These are phyloP conservation scores for Botryobasidium botryosum DNA, from an alignment of 768 basidiomycete species.

Conservation along the genomic window DNA sequence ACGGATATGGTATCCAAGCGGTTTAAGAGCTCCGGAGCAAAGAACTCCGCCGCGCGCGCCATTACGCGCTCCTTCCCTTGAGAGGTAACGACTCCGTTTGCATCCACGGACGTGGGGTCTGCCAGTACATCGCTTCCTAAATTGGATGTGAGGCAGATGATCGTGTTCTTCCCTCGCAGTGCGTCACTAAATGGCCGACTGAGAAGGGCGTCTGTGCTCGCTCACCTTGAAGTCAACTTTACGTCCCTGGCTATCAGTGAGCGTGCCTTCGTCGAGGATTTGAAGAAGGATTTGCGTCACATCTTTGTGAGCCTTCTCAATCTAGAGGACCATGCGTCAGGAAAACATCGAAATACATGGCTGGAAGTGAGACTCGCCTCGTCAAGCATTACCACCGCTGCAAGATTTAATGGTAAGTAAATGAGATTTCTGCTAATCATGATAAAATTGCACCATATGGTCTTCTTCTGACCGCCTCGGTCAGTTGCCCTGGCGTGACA, in stretches of 20 bases:
- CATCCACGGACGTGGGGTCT: constrained; percentile 41
- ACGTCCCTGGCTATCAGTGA: constrained; percentile 84
- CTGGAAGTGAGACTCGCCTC: constrained; percentile 19
- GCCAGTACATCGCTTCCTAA: constrained; percentile 69
- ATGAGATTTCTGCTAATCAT: neutral
- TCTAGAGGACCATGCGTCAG: constrained; percentile 11
- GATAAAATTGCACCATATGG: constrained; percentile 30
- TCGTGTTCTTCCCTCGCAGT: constrained; percentile 45
- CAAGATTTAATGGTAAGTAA: neutral
- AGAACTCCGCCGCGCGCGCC: constrained; percentile 56
- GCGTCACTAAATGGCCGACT: neutral
- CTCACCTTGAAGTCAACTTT: constrained; percentile 77
- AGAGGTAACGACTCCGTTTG: constrained; percentile 43
- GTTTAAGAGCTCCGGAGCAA: constrained; percentile 83
- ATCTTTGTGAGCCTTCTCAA: constrained; percentile 68
- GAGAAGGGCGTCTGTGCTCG: neutral
- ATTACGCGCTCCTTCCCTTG: constrained; percentile 52
- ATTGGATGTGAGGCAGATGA: constrained; percentile 81
- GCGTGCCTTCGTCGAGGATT: constrained; percentile 75
- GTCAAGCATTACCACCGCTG: constrained; percentile 47
- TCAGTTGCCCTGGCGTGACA: constrained; percentile 40
- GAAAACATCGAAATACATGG: neutral
- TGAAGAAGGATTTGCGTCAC: constrained; percentile 33
- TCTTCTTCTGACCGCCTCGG: constrained; percentile 44
- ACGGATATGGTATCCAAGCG: constrained; percentile 66